Evolutionary conservation across 495 filamentous ascomycete genomes (phyloP).

Genomic region (Penicillium manginii): DNA sequence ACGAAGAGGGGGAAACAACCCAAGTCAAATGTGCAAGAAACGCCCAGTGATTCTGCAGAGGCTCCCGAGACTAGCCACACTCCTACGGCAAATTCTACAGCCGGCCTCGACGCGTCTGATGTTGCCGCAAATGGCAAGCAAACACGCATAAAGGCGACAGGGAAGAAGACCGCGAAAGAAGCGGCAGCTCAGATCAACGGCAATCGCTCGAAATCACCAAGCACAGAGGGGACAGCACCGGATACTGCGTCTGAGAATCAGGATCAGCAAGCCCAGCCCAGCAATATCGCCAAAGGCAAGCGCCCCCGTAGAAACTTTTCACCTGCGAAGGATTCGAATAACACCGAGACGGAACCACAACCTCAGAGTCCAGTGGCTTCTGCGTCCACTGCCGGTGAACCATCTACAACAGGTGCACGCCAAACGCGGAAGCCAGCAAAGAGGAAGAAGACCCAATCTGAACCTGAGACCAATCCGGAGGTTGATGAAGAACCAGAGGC

Average conservation of each 20-base stretch:
- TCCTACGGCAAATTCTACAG: background rate
- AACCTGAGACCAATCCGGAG: background rate
- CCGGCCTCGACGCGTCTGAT: background rate
- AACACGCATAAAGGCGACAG: background rate
- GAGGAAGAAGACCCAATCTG: slow-evolving; percentile 2
- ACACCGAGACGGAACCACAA: background rate
- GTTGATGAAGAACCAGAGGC: background rate
- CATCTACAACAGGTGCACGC: slow-evolving; percentile 7
- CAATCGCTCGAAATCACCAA: background rate
- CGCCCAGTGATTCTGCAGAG: background rate
- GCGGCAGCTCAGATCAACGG: background rate
- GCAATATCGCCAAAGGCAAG: background rate
- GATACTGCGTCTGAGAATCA: background rate
- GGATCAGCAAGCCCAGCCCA: background rate
- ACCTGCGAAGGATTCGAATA: background rate
- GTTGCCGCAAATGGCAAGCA: background rate
- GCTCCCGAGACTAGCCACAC: background rate
- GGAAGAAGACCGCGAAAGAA: background rate
- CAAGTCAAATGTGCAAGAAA: background rate
- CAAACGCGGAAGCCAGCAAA: slow-evolving; percentile 10
- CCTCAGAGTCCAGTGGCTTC: background rate
- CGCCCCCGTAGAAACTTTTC: background rate
- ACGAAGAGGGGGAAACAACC: background rate
- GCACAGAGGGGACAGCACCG: background rate
- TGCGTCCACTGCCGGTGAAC: slow-evolving; percentile 8